These are phyloP conservation scores for Triangularia setosa DNA, from an alignment of 2,329 filamentous ascomycete species.

Conservation along the genomic window DNA sequence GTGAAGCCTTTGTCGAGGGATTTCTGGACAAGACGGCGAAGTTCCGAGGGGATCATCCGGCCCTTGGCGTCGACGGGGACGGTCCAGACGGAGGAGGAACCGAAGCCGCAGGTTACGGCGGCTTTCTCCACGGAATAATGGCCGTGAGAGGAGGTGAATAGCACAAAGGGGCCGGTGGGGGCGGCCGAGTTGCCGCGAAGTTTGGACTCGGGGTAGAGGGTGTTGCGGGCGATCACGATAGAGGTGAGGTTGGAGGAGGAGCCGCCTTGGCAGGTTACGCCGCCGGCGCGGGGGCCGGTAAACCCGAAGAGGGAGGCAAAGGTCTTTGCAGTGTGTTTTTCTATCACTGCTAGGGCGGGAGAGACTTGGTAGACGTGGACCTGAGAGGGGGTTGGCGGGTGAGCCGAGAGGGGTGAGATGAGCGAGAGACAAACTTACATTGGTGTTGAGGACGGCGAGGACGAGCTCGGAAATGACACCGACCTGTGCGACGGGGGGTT, in stretches of 20 bases:
- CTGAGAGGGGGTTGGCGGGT: neutral
- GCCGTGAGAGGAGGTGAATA: slow-evolving; percentile 86
- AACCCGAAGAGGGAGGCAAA: slow-evolving; percentile 78
- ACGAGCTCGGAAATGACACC: slow-evolving; percentile 83
- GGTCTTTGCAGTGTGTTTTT: slow-evolving; percentile 72
- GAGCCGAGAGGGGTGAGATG: slow-evolving; percentile 27
- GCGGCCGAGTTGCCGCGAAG: slow-evolving; percentile 58
- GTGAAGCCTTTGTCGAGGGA: slow-evolving; percentile 67
- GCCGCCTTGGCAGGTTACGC: slow-evolving; percentile 77
- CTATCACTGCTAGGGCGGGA: slow-evolving; percentile 79
- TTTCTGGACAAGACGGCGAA: slow-evolving; percentile 59
- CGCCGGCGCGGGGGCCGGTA: slow-evolving; percentile 63
- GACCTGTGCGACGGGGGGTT: slow-evolving; percentile 44
- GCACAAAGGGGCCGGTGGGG: slow-evolving; percentile 56
- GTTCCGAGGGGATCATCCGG: slow-evolving; percentile 62
- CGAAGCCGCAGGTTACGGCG: slow-evolving; percentile 84
- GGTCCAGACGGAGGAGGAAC: slow-evolving; percentile 65
- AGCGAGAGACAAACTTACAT: slow-evolving; percentile 43
- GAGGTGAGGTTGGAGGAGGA: slow-evolving; percentile 81
- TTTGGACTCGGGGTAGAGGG: slow-evolving; percentile 76
- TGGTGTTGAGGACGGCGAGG: slow-evolving; percentile 84
- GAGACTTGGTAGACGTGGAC: slow-evolving; percentile 92
- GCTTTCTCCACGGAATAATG: slow-evolving; percentile 96
- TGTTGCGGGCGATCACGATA: slow-evolving; percentile 83
- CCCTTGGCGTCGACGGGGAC: slow-evolving; percentile 72